Evolutionary conservation across 2,329 filamentous ascomycete species (phyloP), one percentile per base, ranked within the genome.

Genomic region (Hypoxylon sp.): DNA sequence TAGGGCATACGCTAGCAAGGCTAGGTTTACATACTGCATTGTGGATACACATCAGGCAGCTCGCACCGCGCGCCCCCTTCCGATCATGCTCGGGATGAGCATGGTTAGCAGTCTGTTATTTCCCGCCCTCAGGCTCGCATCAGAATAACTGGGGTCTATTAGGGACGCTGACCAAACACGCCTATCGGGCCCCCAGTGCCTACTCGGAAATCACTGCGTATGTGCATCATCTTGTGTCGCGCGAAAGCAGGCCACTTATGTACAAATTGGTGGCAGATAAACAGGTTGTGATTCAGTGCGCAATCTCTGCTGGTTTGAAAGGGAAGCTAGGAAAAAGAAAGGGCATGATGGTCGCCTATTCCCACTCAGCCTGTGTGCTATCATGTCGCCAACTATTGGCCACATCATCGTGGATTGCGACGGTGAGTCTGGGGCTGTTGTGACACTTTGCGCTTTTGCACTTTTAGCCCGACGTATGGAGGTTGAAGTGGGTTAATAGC

Each of bases 401-500:
- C 36, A 45, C 33, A 46, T 56, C 53, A 40, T 36, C 22, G 38
- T 48, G 38, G 26, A 12, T 42, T 55, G 58, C 55, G 53, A 62
- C 57, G 66, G 54, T 56, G 48, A 61, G 53, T 48, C 57, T 38
- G 32, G 60, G 40, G 40, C 52, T 61, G 56, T 67, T 51, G 50
- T 69, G 63, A 59, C 62, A 55, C 57, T 69, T 63, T 67, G 52
- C 57, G 38, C 40, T 49, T 66, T 64, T 44, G 26, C 51, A 46
- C 49, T 61, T 65, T 68, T 65, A 64, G 63, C 64, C 65, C 55
- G 63, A 53, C 52, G 44, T 67, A 51, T 50, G 42, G 42, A 50
- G 58, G 55, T 52, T 64, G 48, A 65, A 67, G 54, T 67, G 69
- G 61, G 67, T 64, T 67, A 68, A 67, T 66, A 68, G 26, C 61